Percentiles rank a stretch among this genome's conserved stretches.
Conservation (phyloP, 305 asterid species). For the Euphrasia arctica region DNA sequence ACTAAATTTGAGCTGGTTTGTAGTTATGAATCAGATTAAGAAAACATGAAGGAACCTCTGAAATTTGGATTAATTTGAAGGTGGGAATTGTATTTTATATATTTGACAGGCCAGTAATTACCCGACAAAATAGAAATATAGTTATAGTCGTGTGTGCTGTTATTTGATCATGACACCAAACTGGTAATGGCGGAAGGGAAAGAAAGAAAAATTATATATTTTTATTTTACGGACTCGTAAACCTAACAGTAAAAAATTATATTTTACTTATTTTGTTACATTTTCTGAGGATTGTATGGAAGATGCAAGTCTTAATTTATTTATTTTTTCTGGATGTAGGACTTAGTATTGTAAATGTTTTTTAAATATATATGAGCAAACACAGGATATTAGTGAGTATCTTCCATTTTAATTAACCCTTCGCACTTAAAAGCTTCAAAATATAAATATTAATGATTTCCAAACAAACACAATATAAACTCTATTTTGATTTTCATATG, state of each 20-base stretch:
- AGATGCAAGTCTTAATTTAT: too few species aligned
- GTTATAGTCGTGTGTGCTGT: conserved; percentile 32
- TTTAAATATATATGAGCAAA: too few species aligned
- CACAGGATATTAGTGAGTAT: too few species aligned
- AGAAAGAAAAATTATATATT: conserved; percentile 13
- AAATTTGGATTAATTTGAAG: background rate
- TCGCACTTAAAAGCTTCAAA: too few species aligned
- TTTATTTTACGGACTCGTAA: conserved; percentile 1
- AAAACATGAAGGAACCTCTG: background rate
- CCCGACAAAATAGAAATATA: conserved; percentile 23
- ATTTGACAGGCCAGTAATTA: conserved; percentile 18
- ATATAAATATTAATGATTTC: too few species aligned
- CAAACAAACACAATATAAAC: too few species aligned
- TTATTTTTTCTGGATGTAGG: too few species aligned
- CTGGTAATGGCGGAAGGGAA: conserved; percentile 34
- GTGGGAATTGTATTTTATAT: conserved; percentile 38
- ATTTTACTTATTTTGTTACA: too few species aligned
- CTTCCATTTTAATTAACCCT: too few species aligned
- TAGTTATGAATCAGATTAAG: conserved; percentile 14
- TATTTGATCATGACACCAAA: conserved; percentile 31
- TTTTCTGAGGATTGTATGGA: too few species aligned
- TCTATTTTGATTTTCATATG: too few species aligned
- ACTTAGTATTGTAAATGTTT: too few species aligned
- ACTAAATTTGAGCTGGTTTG: conserved; percentile 37
- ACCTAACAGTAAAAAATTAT: background rate